phyloP scores from a whole-genome alignment of 208 protist genomes.

The Kentomonas sorsogonicus region DNA sequence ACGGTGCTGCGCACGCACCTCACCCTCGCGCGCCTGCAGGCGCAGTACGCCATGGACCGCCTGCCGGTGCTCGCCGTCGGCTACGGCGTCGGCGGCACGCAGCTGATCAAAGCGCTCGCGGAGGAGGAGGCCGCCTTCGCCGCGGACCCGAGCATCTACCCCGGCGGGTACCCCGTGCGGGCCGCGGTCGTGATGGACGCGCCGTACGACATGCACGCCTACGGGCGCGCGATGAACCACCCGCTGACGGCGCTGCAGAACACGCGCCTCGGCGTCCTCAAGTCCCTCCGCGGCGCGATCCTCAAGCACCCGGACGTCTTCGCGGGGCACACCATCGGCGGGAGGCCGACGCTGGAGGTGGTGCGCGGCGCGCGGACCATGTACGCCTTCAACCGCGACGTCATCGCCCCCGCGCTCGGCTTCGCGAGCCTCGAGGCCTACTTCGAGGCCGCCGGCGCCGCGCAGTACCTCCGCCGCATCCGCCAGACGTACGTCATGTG shows the following conservation, averaged over 20 bases:
- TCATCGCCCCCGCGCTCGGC: constrained; percentile 46
- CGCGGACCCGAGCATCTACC: background rate
- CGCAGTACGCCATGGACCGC: constrained; percentile 13
- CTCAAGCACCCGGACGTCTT: constrained; percentile 30
- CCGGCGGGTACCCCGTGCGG: background rate
- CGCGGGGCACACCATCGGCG: constrained; percentile 1
- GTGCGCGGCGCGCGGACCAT: constrained; percentile 16
- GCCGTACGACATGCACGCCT: constrained; percentile 25
- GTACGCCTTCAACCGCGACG: constrained; percentile 32
- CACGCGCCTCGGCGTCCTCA: too few species aligned
- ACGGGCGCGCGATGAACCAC: constrained; percentile 19
- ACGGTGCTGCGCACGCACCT: constrained; percentile 25
- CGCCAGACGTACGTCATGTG: constrained; percentile 27
- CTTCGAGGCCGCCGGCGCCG: constrained; percentile 29
- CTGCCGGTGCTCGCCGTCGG: too few species aligned
- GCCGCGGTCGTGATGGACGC: background rate
- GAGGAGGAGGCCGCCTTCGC: background rate
- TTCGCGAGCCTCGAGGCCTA: constrained; percentile 34
- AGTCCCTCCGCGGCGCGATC: constrained; percentile 26
- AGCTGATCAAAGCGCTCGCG: background rate
- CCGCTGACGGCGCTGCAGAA: constrained; percentile 22
- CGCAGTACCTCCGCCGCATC: constrained; percentile 24
- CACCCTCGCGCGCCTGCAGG: constrained; percentile 9
- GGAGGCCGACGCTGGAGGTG: too few species aligned
- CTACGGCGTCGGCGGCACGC: too few species aligned